Percentiles rank a stretch among this genome's conserved stretches.
These are phyloP conservation scores for Rosa hybrid DNA, from an alignment of 331 rosid species.

Conservation along the genomic window DNA sequence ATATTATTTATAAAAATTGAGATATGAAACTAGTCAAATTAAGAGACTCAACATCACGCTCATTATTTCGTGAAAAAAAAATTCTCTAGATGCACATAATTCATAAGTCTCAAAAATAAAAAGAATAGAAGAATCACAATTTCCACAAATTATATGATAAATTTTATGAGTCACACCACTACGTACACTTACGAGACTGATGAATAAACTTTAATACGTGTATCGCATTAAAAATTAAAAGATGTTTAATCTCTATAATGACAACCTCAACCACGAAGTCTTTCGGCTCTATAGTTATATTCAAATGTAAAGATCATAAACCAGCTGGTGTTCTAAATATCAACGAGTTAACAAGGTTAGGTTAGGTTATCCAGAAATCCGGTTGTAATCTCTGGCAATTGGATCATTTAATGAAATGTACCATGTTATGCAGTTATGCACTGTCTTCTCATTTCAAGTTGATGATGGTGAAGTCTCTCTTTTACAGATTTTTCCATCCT, in stretches of 20 bases:
- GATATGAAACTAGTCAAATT: too few species aligned
- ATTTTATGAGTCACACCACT: not conserved
- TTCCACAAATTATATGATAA: not conserved
- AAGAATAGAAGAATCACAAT: too few species aligned
- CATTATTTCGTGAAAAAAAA: too few species aligned
- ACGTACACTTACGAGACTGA: not conserved
- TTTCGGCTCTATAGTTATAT: too few species aligned
- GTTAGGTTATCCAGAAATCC: not conserved
- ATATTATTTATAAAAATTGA: not conserved
- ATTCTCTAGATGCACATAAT: too few species aligned
- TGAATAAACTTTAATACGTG: too few species aligned
- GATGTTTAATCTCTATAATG: not conserved
- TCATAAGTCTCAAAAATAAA: too few species aligned
- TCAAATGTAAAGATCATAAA: not conserved
- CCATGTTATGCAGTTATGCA: not conserved
- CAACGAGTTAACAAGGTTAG: not conserved
- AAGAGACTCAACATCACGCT: not conserved
- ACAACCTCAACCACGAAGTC: not conserved
- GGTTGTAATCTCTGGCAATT: not conserved
- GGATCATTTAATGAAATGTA: not conserved
- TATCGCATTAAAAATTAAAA: not conserved
- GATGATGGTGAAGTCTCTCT: not conserved
- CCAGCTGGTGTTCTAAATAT: not conserved
- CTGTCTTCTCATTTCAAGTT: not conserved
- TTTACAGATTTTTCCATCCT: not conserved